Base-by-base conservation (phyloP, 495 filamentous ascomycete species). In the Penicillium bovifimosum region DNA sequence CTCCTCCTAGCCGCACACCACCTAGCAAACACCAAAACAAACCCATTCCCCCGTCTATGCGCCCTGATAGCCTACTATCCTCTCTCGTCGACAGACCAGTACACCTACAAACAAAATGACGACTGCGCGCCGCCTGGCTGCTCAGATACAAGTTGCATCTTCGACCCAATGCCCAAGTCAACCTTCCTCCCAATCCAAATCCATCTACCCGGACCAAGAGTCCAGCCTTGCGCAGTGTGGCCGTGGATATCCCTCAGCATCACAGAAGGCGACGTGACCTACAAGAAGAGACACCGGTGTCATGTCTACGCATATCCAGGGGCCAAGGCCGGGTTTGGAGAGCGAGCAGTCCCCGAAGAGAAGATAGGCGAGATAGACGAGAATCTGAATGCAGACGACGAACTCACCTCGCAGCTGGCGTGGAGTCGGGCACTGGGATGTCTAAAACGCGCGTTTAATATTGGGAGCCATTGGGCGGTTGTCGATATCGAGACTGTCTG, bases 21-120 rank as follows among this genome's bases (percentile, higher is more conserved):
- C 33, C 73, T 76, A 47, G 72, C 75, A 5, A 27, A 53, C 17
- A 69, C 62, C 31, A 63, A 66, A 10, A 66, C 65, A n/a, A 72
- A 71, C 32, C 69, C 69, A 6, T 72, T 72, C 51, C 69, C 69
- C 13, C 61, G 62, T 5, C 71, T 75, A 14, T 72, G 69, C 43
- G 79, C 81, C 1, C 63, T 86, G 0, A 68, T 83, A 24, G 76
- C 80, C 6, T 85, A 81, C 66, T 85, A 85, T 55, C 83, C 83
- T 0, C 54, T 74, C 17, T 46, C 54, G 6, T 58, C 63, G 14
- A 47, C 55, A 9, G 24, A 50, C 13, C 38, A 48, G 20, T 28
- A 7, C 46, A 50, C 28, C 42, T 54, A 33, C 42, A 43, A 41
- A 17, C 16, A 24, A 16, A 33, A 41, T 34, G 44, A 54, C 33